These are phyloP conservation scores for Solanum ossicruentum DNA, from an alignment of 257 asterid species.

Conservation along the genomic window DNA sequence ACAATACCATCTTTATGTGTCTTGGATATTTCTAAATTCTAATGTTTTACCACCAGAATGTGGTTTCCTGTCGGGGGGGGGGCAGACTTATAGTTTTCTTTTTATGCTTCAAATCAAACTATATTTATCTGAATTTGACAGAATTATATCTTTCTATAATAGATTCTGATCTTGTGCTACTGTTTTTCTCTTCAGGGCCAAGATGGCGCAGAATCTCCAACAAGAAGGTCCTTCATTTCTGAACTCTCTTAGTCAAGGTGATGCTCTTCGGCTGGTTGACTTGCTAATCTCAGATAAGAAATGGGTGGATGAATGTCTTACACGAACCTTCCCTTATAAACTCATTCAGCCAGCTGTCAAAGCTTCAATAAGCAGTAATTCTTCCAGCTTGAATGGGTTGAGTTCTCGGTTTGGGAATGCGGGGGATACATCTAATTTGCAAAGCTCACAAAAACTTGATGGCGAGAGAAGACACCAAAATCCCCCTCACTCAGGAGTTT, in stretches of 20 bases:
- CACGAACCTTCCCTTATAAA: conserved; percentile 39
- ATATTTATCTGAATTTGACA: not conserved
- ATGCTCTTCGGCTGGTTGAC: conserved; percentile 48
- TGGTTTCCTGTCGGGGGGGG: not conserved
- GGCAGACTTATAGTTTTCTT: not conserved
- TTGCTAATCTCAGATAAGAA: conserved; percentile 60
- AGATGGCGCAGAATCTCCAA: conserved; percentile 38
- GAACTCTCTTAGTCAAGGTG: conserved; percentile 31
- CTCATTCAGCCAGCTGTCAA: conserved; percentile 13
- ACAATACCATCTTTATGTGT: not conserved
- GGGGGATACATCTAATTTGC: not conserved
- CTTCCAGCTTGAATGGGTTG: conserved; percentile 24
- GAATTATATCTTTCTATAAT: not conserved
- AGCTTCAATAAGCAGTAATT: conserved; percentile 4
- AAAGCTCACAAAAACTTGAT: conserved; percentile 5
- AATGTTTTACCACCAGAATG: not conserved
- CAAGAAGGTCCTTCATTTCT: conserved; percentile 44
- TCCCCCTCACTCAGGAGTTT: conserved; percentile 37
- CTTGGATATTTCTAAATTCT: not conserved
- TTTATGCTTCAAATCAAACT: not conserved
- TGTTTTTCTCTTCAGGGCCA: conserved; percentile 25
- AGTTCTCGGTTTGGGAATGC: conserved; percentile 30
- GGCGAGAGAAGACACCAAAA: conserved; percentile 31
- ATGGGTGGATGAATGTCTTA: conserved; percentile 52
- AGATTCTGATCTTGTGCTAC: not conserved